Evolutionary conservation across 345 rosid species (phyloP).

Genomic region (Hevea brasiliensis): DNA sequence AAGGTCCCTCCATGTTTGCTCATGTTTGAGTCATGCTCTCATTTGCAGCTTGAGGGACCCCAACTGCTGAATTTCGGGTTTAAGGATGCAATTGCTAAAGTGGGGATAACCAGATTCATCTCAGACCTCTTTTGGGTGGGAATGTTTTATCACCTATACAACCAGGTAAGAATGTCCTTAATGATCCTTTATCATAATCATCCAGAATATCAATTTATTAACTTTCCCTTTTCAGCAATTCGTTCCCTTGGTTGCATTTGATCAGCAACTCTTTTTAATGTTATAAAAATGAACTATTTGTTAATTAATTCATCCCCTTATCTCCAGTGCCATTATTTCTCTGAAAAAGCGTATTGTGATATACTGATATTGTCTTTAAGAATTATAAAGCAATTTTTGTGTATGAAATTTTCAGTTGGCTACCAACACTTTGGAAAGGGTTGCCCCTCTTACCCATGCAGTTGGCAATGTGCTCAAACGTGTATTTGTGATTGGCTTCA

Average conservation of each 20-base stretch:
- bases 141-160: constrained; percentile 96
- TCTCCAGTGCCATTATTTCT: not conserved
- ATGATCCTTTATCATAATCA: not conserved
- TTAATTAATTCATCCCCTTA: not conserved
- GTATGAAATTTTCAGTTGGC: constrained; percentile 63
- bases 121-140: constrained; percentile 98
- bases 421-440: constrained; percentile 94
- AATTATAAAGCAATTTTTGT: constrained; percentile 1
- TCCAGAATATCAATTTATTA: not conserved
- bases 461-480: constrained; percentile 99
- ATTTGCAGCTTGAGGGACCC: constrained; percentile 83
- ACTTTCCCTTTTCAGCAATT: not conserved
- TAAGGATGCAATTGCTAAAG: constrained; percentile 78
- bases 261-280: not conserved
- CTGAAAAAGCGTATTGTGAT: no score
- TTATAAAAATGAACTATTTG: not conserved
- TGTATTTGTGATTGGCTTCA: constrained; percentile 93
- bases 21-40: constrained; percentile 1
- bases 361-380: not conserved
- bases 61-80: constrained; percentile 74
- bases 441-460: constrained; percentile 96
- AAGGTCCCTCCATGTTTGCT: not conserved
- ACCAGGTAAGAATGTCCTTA: constrained; percentile 55
- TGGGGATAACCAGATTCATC: constrained; percentile 77
- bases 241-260: no score